These are phyloP conservation scores for Mortierella sp. DNA, from an alignment of 371 early-diverging fungal species.

Conservation along the genomic window DNA sequence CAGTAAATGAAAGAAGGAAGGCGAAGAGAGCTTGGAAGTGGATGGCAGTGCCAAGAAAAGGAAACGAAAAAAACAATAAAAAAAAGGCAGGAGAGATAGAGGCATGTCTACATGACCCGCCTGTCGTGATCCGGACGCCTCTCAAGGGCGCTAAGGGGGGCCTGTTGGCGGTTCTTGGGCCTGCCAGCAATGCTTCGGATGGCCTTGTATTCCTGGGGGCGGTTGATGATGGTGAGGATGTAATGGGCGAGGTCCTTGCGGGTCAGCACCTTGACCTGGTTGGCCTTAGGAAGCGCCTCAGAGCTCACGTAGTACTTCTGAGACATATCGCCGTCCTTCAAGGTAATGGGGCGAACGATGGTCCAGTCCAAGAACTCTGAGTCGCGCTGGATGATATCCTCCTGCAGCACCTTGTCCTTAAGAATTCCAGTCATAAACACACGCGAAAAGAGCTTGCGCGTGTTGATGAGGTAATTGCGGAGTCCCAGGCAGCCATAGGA, in stretches of 20 bases:
- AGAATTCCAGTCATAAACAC: constrained; percentile 56
- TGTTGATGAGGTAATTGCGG: constrained; percentile 44
- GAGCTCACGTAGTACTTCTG: constrained; percentile 37
- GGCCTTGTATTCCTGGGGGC: constrained; percentile 27
- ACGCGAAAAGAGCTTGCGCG: constrained; percentile 43
- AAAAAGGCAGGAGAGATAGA: neutral
- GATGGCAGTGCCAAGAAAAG: neutral
- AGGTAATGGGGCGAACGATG: constrained; percentile 49
- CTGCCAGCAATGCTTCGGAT: constrained; percentile 54
- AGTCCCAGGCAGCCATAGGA: constrained; percentile 57
- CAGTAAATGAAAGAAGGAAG: too few species aligned
- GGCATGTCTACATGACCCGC: neutral
- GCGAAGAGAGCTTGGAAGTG: neutral
- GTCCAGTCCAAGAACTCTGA: constrained; percentile 46
- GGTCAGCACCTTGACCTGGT: constrained; percentile 44
- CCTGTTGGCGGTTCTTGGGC: constrained; percentile 12
- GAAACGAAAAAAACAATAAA: neutral
- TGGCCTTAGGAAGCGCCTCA: constrained; percentile 35
- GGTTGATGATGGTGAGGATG: constrained; percentile 48
- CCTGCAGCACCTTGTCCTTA: constrained; percentile 56
- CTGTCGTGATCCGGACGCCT: neutral
- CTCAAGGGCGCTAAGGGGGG: neutral
- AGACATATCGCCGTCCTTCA: constrained; percentile 49
- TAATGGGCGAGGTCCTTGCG: constrained; percentile 53
- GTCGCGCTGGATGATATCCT: constrained; percentile 52